Conservation (phyloP, 495 filamentous ascomycete species). For the Penicillium paxilli region DNA sequence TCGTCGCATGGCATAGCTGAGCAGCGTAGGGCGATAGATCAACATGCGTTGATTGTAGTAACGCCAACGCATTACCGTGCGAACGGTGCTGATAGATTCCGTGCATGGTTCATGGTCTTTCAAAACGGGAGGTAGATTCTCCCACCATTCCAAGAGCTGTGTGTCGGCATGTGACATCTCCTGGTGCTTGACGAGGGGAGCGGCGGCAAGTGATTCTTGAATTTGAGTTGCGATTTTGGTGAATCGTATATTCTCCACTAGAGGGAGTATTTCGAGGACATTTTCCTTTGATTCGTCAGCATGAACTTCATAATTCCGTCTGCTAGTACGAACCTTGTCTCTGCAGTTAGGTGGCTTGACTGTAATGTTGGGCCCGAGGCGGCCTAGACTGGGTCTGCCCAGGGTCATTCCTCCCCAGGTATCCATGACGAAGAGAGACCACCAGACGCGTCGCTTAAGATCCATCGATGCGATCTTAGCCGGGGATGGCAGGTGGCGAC, state of each 20-base stretch:
- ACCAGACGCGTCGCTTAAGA: slow-evolving; percentile 73
- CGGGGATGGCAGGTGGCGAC: slow-evolving; percentile 38
- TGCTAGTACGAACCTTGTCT: slow-evolving; percentile 47
- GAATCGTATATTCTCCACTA: slow-evolving; percentile 78
- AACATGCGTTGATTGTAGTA: slow-evolving; percentile 79
- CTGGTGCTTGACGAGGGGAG: slow-evolving; percentile 62
- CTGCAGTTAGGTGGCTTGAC: slow-evolving; percentile 66
- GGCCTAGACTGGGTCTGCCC: slow-evolving; percentile 75
- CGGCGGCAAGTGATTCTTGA: slow-evolving; percentile 72
- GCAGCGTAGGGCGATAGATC: slow-evolving; percentile 72
- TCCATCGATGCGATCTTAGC: slow-evolving; percentile 43
- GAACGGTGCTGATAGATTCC: slow-evolving; percentile 65
- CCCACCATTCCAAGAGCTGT: slow-evolving; percentile 71
- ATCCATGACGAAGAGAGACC: slow-evolving; percentile 78
- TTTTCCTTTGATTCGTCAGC: no score
- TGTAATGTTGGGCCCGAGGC: slow-evolving; percentile 72
- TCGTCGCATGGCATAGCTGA: slow-evolving; percentile 69
- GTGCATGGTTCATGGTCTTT: slow-evolving; percentile 68
- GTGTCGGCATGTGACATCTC: slow-evolving; percentile 65
- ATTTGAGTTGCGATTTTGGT: slow-evolving; percentile 77
- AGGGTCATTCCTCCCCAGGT: slow-evolving; percentile 76
- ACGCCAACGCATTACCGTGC: slow-evolving; percentile 80
- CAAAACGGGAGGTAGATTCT: slow-evolving; percentile 68
- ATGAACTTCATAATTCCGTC: no score
- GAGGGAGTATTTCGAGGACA: slow-evolving; percentile 62